Percentiles rank a stretch among this genome's conserved stretches.
phyloP scores from a whole-genome alignment of 2,329 filamentous ascomycete species.

The Phaeosphaeriaceae sp. region DNA sequence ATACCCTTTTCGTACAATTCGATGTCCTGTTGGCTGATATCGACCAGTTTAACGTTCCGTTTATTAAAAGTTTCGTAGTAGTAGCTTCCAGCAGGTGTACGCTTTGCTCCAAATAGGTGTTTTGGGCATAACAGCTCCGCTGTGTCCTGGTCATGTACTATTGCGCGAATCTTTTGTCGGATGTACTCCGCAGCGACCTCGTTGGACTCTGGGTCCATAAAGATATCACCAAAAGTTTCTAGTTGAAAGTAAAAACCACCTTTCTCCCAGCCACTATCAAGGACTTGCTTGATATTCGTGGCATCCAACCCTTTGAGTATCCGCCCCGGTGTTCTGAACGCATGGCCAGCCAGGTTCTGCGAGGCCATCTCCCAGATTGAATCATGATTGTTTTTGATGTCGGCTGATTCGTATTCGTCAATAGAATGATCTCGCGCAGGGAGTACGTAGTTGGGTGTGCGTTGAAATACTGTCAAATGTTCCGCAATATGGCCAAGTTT shows the following conservation, averaged over 20 bases:
- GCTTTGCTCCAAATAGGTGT: constrained; percentile 70
- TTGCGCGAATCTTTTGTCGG: too few relatives aligned
- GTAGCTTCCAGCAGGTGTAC: constrained; percentile 65
- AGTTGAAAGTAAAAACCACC: too few relatives aligned
- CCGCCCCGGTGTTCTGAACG: too few relatives aligned
- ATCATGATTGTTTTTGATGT: constrained; percentile 24
- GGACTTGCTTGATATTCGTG: too few relatives aligned
- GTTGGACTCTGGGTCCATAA: too few relatives aligned
- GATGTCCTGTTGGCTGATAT: constrained; percentile 58
- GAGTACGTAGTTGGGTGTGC: too few relatives aligned
- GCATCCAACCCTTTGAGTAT: too few relatives aligned
- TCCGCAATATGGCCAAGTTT: constrained; percentile 55
- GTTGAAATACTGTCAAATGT: constrained; percentile 63
- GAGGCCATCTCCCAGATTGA: constrained; percentile 40
- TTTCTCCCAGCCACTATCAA: too few relatives aligned
- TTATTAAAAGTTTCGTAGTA: constrained; percentile 66
- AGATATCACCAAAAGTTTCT: too few relatives aligned
- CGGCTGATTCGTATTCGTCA: constrained; percentile 36
- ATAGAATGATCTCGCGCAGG: too few relatives aligned
- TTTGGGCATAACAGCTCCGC: constrained; percentile 63
- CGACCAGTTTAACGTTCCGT: constrained; percentile 64
- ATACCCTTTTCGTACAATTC: not conserved
- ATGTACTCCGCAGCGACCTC: too few relatives aligned
- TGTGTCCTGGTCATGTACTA: constrained; percentile 61
- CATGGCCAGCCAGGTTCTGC: too few relatives aligned